These are phyloP conservation scores for Odontarrhena argentea DNA, from an alignment of 345 rosid species.

Conservation along the genomic window DNA sequence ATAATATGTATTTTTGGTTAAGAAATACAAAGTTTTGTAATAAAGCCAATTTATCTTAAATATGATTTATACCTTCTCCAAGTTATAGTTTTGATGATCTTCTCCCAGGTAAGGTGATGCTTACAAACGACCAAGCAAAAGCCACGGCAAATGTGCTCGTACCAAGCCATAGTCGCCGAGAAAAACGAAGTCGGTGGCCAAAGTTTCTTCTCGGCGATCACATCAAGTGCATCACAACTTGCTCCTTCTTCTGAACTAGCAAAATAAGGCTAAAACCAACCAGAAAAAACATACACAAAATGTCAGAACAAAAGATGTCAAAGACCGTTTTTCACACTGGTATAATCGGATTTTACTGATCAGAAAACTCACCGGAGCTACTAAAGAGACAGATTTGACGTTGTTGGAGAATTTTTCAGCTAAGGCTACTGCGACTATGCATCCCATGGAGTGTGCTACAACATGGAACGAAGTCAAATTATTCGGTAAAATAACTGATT, in stretches of 20 bases:
- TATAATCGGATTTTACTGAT: background rate
- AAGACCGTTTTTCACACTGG: background rate
- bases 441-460: slow-evolving; percentile 88
- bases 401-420: slow-evolving; percentile 54
- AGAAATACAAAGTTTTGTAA: no score
- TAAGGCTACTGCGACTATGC: slow-evolving; percentile 61
- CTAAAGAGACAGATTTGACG: slow-evolving; percentile 60
- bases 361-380: slow-evolving; percentile 59
- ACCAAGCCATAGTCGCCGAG: slow-evolving; percentile 74
- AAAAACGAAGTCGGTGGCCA: slow-evolving; percentile 76
- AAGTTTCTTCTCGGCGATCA: slow-evolving; percentile 61
- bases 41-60: no score
- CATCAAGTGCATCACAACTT: slow-evolving; percentile 52
- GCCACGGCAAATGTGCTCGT: slow-evolving; percentile 72
- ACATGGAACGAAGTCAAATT: slow-evolving; percentile 62
- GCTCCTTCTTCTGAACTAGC: slow-evolving; percentile 44
- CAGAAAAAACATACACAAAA: no score
- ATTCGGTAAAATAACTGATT: slow-evolving; percentile 53
- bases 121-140: slow-evolving; percentile 62
- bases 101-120: slow-evolving; percentile 73
- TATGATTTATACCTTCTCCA: slow-evolving; percentile 51
- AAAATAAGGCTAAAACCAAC: slow-evolving; percentile 56
- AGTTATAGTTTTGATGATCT: slow-evolving; percentile 55
- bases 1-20: no score
- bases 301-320: background rate